A percentile compares a stretch with the other conserved stretches of the same genome.
These are phyloP conservation scores for Naganishia friedmannii DNA, from an alignment of 768 basidiomycete genomes.

Conservation along the genomic window DNA sequence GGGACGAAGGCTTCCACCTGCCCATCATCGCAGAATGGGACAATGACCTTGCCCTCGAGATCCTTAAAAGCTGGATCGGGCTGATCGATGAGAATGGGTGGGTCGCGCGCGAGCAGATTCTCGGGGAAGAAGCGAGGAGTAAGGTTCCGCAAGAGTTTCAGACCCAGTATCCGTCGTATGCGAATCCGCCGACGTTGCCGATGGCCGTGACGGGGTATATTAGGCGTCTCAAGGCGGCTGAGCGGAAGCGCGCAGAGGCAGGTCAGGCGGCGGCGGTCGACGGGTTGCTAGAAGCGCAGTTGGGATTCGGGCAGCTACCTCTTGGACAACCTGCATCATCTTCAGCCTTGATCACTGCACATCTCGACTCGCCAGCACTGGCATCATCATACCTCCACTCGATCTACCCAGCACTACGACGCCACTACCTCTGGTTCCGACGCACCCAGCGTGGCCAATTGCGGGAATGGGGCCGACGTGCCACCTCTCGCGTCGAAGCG, in stretches of 20 bases:
- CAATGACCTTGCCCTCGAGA: conserved; percentile 81
- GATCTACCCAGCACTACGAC: conserved; percentile 77
- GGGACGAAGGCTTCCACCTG: conserved; percentile 98
- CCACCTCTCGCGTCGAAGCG: conserved; percentile 81
- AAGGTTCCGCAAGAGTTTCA: conserved; percentile 87
- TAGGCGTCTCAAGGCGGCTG: conserved; percentile 60
- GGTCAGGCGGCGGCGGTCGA: too few relatives aligned
- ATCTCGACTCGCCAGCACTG: conserved; percentile 62
- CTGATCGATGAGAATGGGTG: conserved; percentile 92
- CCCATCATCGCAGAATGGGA: conserved; percentile 90
- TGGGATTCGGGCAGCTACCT: conserved; percentile 53
- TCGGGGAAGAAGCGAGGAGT: conserved; percentile 93
- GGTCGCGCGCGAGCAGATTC: conserved; percentile 93
- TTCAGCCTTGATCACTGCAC: conserved; percentile 18
- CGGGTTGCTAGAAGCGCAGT: conserved; percentile 61
- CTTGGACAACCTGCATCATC: conserved; percentile 1
- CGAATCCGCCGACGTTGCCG: conserved; percentile 89
- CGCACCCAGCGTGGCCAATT: conserved; percentile 90
- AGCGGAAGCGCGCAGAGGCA: conserved; percentile 1
- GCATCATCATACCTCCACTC: conserved; percentile 69
- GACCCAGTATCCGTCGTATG: conserved; percentile 87
- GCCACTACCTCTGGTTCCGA: conserved; percentile 95
- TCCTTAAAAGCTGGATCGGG: conserved; percentile 82
- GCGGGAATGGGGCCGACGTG: conserved; percentile 74
- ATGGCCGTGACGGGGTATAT: conserved; percentile 93